phyloP scores from a whole-genome alignment of 2,329 filamentous ascomycete genomes.

The Penicillium olsonii region DNA sequence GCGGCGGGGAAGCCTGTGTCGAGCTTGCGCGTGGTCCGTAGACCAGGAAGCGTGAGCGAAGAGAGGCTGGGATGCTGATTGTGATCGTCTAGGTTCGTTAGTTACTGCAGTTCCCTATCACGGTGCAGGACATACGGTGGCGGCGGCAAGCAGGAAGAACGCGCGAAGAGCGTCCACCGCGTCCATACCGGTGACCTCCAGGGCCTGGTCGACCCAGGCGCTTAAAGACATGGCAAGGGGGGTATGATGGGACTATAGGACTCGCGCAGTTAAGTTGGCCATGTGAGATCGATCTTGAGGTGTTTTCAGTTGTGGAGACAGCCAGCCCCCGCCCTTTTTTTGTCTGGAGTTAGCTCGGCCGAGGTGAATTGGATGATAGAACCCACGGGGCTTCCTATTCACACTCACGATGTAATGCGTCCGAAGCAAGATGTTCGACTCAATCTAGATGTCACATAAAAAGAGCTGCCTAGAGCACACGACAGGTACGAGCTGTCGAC shows the following conservation, averaged over 20 bases:
- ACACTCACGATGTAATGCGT: not conserved
- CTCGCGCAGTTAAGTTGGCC: not conserved
- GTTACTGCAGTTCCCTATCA: conserved; percentile 26
- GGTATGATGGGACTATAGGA: not conserved
- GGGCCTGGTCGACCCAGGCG: conserved; percentile 13
- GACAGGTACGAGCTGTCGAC: not conserved
- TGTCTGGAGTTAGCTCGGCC: conserved; percentile 5
- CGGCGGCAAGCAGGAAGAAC: conserved; percentile 41
- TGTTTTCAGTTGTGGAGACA: conserved; percentile 10
- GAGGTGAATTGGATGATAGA: not conserved
- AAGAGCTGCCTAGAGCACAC: not conserved
- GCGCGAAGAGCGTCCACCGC: conserved; percentile 36
- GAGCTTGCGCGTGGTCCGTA: conserved; percentile 59
- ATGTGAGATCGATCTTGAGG: conserved; percentile 1
- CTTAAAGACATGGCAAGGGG: conserved; percentile 10
- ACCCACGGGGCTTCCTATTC: not conserved
- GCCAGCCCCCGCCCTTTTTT: conserved; percentile 5
- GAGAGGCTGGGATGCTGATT: conserved; percentile 52
- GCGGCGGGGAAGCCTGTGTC: conserved; percentile 9
- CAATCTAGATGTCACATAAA: not conserved
- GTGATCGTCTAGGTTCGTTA: conserved; percentile 45
- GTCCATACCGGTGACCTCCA: conserved; percentile 18
- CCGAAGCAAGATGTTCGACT: not conserved
- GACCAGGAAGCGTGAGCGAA: conserved; percentile 58
- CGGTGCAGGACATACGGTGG: conserved; percentile 34